These are phyloP conservation scores for Neurospora sp. DNA, from an alignment of 2,329 filamentous ascomycete genomes.

Conservation along the genomic window DNA sequence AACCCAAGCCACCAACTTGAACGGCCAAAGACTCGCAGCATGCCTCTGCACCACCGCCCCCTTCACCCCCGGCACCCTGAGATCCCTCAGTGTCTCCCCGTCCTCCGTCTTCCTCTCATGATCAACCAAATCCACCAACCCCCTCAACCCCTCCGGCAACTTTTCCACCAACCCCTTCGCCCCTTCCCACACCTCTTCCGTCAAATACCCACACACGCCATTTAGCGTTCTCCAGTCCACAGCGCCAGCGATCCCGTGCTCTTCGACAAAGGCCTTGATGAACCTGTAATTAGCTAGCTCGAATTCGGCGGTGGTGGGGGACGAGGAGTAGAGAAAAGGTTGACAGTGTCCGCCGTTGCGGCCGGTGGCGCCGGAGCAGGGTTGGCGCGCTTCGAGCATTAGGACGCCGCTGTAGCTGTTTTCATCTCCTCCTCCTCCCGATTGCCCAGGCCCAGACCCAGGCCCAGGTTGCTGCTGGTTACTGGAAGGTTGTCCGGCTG, in stretches of 20 bases:
- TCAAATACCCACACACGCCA: slow-evolving; percentile 55
- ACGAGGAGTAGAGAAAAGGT: slow-evolving; percentile 53
- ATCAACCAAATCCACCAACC: slow-evolving; percentile 32
- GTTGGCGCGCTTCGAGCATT: slow-evolving; percentile 69
- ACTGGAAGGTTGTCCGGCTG: neutral
- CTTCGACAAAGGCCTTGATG: slow-evolving; percentile 46
- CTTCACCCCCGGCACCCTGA: slow-evolving; percentile 46
- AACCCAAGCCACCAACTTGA: slow-evolving; percentile 69
- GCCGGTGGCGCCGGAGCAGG: slow-evolving; percentile 77
- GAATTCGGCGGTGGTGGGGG: slow-evolving; percentile 55
- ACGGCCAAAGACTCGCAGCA: slow-evolving; percentile 69
- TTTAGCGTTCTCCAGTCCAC: slow-evolving; percentile 36
- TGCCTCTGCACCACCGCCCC: slow-evolving; percentile 56
- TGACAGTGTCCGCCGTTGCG: slow-evolving; percentile 70
- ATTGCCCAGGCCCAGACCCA: too few relatives aligned
- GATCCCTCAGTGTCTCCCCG: slow-evolving; percentile 31
- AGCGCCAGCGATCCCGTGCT: neutral
- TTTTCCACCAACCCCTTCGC: slow-evolving; percentile 25
- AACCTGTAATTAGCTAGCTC: slow-evolving; percentile 60
- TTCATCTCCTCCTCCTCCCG: slow-evolving; percentile 23
- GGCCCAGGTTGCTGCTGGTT: neutral
- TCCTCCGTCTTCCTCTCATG: slow-evolving; percentile 18
- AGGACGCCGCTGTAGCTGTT: slow-evolving; percentile 43
- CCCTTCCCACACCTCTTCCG: slow-evolving; percentile 41
- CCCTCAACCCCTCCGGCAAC: slow-evolving; percentile 4